These are phyloP conservation scores for Tulasnella sp. DNA, from an alignment of 768 basidiomycete species.

Conservation along the genomic window DNA sequence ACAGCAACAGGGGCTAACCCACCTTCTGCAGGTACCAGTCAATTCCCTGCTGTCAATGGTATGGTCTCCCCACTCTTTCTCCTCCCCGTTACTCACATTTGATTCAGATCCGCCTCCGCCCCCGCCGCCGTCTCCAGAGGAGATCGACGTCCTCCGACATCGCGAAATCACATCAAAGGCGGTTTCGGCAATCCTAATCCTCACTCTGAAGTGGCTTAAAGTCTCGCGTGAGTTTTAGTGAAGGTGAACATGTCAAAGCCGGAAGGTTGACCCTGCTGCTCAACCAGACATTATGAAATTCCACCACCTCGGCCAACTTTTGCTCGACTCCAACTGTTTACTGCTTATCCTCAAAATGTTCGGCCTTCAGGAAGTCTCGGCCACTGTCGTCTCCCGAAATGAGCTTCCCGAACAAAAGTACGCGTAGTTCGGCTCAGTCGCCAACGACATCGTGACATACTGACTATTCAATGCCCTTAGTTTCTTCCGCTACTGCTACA, in stretches of 20 bases:
- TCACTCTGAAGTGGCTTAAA: constrained; percentile 97
- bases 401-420: constrained; percentile 83
- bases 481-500: constrained; percentile 91
- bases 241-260: background rate
- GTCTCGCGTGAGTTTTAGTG: constrained; percentile 60
- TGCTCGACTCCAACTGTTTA: constrained; percentile 91
- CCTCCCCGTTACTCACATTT: background rate
- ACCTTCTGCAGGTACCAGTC: constrained; percentile 49
- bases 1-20: constrained; percentile 60
- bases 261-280: too few species aligned
- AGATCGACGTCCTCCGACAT: constrained; percentile 87
- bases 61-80: constrained; percentile 31
- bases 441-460: background rate
- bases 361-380: constrained; percentile 84
- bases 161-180: constrained; percentile 97
- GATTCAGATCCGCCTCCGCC: constrained; percentile 28
- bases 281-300: constrained; percentile 99
- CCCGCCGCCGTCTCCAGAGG: constrained; percentile 67
- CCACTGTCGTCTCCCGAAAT: constrained; percentile 74
- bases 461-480: constrained; percentile 32
- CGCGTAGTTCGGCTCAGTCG: constrained; percentile 18
- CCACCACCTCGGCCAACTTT: constrained; percentile 89
- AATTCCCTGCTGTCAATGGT: constrained; percentile 52
- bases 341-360: constrained; percentile 95
- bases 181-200: constrained; percentile 83